Base-by-base conservation (phyloP, 148 eudicot species). In the Vaccinium vitisidaea region DNA sequence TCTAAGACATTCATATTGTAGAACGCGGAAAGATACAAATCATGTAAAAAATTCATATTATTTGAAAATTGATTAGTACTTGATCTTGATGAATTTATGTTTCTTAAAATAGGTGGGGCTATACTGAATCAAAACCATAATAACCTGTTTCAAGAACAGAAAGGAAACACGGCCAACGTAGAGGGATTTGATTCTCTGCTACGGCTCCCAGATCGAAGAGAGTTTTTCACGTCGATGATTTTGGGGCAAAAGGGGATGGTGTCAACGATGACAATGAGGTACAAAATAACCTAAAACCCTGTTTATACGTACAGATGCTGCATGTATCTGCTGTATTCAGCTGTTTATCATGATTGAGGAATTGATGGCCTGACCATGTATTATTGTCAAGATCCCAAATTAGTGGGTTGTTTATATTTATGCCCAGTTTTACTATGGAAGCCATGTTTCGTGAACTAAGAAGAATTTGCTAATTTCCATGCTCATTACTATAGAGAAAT, bases 241-340 rank as follows among this genome's bases (percentile, higher is more conserved):
- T 52, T 82, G 95, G 95, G 23, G 95, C 93, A 82, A 85, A 75
- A 1, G 93, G 93, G 52, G 89, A 92, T 84, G 93, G 93, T n/a
- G 2, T 90, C 78, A 87, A 82, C 82, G 95, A 92, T 88, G 95
- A 91, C 75, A 91, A 93, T 61, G 58, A 90, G 93, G 95, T 92
- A 85, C 19, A 2, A 15, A 10, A 36, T 67, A 2, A 27, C 30
- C n/a, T 4, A 3, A 6, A 76, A 32, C 39, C 1, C 2, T 4
- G 1, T 48, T 32, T 27, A 2, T 32, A 7, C 27, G 27, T 43
- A 74, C 1, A 74, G 50, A 74, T 43, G 46, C 46, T 74, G 19
- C 48, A 36, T 73, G 14, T 67, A 23, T 30, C 56, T n/a, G n/a
- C 21, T 81, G 18, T 9, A 10, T 25, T 36, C 39, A 21, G 56